These are phyloP conservation scores for Trametes villosa DNA, from an alignment of 768 basidiomycete species.

Conservation along the genomic window DNA sequence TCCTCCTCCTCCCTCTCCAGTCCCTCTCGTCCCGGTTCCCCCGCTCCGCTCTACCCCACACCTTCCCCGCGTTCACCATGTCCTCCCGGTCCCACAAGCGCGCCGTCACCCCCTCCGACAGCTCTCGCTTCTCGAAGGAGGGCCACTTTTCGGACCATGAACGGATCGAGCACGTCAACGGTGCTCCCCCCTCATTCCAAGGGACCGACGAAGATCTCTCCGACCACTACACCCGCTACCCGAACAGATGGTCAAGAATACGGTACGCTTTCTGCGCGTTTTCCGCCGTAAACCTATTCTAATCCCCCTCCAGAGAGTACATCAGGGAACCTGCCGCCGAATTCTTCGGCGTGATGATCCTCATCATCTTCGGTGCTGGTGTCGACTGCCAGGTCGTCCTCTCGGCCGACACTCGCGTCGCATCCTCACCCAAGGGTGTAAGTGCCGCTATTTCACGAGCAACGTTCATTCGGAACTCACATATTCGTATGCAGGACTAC, in stretches of 20 bases:
- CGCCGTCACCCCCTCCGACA: slow-evolving; percentile 20
- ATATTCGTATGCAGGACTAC: slow-evolving; percentile 41
- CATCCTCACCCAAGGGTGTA: slow-evolving; percentile 59
- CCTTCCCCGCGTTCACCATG: slow-evolving; percentile 14
- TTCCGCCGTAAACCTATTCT: background rate
- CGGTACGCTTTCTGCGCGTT: slow-evolving; percentile 45
- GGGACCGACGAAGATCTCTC: background rate
- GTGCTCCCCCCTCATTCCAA: background rate
- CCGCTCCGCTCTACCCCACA: slow-evolving; percentile 4
- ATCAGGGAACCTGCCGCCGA: slow-evolving; percentile 69
- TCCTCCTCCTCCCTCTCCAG: background rate
- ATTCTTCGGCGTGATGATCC: slow-evolving; percentile 60
- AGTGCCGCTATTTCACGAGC: slow-evolving; percentile 7
- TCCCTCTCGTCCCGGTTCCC: slow-evolving; percentile 3
- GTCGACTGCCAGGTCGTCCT: slow-evolving; percentile 61
- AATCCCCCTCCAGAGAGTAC: slow-evolving; percentile 4
- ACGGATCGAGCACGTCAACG: slow-evolving; percentile 11
- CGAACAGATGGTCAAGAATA: slow-evolving; percentile 59
- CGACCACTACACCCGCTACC: slow-evolving; percentile 43
- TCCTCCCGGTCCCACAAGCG: slow-evolving; percentile 13
- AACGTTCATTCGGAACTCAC: background rate
- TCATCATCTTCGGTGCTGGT: slow-evolving; percentile 64
- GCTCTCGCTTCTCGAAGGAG: slow-evolving; percentile 16
- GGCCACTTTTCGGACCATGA: slow-evolving; percentile 5
- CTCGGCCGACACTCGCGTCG: slow-evolving; percentile 48